phyloP scores from a whole-genome alignment of 192 early-diverging fungal species.

The Entomortierella lignicola region DNA sequence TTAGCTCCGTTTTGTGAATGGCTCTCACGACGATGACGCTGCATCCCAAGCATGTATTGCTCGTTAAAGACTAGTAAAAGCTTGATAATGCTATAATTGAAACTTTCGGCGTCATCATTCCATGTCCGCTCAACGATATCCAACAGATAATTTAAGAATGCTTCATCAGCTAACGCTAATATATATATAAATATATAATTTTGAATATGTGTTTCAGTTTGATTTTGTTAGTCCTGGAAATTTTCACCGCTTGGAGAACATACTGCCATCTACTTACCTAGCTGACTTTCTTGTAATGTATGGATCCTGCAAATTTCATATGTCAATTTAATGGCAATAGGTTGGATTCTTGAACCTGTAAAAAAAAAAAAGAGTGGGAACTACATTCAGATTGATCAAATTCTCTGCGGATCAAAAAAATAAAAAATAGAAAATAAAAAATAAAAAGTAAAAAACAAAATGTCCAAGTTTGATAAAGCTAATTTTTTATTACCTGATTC shows the following conservation, averaged over 20 bases:
- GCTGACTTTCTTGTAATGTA: conserved; percentile 58
- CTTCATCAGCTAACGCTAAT: conserved; percentile 58
- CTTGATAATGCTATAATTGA: conserved; percentile 66
- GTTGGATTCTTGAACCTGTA: conserved; percentile 49
- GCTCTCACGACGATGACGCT: not conserved
- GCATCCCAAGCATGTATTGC: conserved; percentile 70
- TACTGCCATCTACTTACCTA: conserved; percentile 52
- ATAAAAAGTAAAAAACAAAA: no score
- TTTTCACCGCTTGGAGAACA: not conserved
- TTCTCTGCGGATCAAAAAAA: no score
- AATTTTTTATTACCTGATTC: not conserved
- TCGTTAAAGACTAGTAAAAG: conserved; percentile 75
- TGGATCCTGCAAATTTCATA: conserved; percentile 73
- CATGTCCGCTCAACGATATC: conserved; percentile 70
- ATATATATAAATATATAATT: not conserved
- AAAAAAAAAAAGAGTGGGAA: not conserved
- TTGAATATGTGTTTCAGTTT: no score
- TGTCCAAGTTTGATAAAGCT: not conserved
- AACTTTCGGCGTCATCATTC: conserved; percentile 60
- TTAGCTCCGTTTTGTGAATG: not conserved
- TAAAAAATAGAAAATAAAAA: not conserved
- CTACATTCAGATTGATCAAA: no score
- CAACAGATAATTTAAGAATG: conserved; percentile 61
- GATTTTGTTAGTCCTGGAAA: no score
- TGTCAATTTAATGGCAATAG: conserved; percentile 60